A percentile compares a stretch with the other conserved stretches of the same genome.
Evolutionary conservation across 495 filamentous ascomycete species (phyloP).

Genomic region (Lasiosphaeria hispida): DNA sequence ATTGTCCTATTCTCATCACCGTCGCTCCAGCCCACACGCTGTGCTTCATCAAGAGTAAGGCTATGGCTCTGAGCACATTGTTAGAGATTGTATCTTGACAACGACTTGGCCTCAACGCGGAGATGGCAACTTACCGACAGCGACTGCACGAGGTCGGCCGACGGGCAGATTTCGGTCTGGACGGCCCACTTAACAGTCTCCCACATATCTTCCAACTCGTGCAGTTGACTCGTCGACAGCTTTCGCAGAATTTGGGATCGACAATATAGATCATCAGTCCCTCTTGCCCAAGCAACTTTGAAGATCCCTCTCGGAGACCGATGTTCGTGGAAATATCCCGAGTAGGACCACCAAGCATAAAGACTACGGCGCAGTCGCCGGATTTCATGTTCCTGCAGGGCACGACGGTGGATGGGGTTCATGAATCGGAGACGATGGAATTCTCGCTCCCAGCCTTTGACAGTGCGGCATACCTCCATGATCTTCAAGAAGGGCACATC

Average conservation of each 20-base stretch:
- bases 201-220: slow-evolving; percentile 36
- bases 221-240: slow-evolving; percentile 35
- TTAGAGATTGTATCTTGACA: background rate
- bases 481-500: slow-evolving; percentile 25
- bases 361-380: slow-evolving; percentile 61
- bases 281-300: no score
- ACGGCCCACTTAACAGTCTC: slow-evolving; percentile 28
- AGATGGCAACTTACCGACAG: slow-evolving; percentile 23
- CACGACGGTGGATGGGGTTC: slow-evolving; percentile 58
- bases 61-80: slow-evolving; percentile 10
- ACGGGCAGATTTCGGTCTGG: slow-evolving; percentile 37
- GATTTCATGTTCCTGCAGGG: slow-evolving; percentile 55
- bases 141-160: slow-evolving; percentile 27
- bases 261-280: no score
- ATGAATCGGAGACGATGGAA: slow-evolving; percentile 72
- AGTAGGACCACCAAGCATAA: slow-evolving; percentile 66
- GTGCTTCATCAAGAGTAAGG: slow-evolving; percentile 16
- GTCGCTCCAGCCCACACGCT: slow-evolving; percentile 39
- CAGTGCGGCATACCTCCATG: slow-evolving; percentile 54
- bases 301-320: no score
- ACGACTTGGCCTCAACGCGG: background rate
- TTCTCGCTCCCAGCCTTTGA: slow-evolving; percentile 62
- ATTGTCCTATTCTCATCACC: slow-evolving; percentile 23
- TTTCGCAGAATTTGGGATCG: slow-evolving; percentile 31
- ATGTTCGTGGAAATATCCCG: slow-evolving; percentile 32